Evolutionary conservation across 2,329 filamentous ascomycete species (phyloP).

Genomic region (Neoscytalidium dimidiatum): DNA sequence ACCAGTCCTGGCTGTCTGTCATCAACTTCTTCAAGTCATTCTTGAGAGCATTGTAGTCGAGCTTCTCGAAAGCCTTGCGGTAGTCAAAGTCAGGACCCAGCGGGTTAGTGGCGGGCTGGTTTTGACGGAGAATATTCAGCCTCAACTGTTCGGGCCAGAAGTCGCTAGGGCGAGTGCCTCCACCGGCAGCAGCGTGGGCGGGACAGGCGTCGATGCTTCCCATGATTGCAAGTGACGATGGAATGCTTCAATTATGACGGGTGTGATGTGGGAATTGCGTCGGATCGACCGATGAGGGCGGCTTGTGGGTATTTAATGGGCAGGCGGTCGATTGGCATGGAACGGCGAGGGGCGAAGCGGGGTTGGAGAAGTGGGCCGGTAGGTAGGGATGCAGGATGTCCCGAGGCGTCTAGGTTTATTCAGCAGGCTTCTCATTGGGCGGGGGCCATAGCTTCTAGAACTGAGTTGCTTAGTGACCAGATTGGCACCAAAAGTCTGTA

Average conservation of each 20-base stretch:
- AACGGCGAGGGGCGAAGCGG: neutral
- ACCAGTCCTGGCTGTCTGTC: slow-evolving; percentile 79
- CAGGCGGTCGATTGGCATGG: neutral
- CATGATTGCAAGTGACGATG: neutral
- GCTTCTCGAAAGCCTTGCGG: slow-evolving; percentile 67
- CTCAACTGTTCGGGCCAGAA: slow-evolving; percentile 73
- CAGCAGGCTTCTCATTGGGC: neutral
- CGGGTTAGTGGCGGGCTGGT: slow-evolving; percentile 65
- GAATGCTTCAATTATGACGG: neutral
- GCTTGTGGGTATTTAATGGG: neutral
- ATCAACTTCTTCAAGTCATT: slow-evolving; percentile 70
- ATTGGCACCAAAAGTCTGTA: neutral
- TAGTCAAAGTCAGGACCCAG: slow-evolving; percentile 70
- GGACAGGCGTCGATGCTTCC: slow-evolving; percentile 7
- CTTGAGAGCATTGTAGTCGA: slow-evolving; percentile 72
- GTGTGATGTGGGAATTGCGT: neutral
- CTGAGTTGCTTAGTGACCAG: slow-evolving; percentile 1
- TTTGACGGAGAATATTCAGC: slow-evolving; percentile 73
- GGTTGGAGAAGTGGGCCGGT: slow-evolving; percentile 1
- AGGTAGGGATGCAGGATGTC: neutral
- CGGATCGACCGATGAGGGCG: neutral
- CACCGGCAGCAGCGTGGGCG: slow-evolving; percentile 45
- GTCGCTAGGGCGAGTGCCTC: slow-evolving; percentile 68
- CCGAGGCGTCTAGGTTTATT: slow-evolving; percentile 6
- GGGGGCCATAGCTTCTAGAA: neutral